Conservation (phyloP, 306 rosid genomes). For the Bauhinia variegata region DNA sequence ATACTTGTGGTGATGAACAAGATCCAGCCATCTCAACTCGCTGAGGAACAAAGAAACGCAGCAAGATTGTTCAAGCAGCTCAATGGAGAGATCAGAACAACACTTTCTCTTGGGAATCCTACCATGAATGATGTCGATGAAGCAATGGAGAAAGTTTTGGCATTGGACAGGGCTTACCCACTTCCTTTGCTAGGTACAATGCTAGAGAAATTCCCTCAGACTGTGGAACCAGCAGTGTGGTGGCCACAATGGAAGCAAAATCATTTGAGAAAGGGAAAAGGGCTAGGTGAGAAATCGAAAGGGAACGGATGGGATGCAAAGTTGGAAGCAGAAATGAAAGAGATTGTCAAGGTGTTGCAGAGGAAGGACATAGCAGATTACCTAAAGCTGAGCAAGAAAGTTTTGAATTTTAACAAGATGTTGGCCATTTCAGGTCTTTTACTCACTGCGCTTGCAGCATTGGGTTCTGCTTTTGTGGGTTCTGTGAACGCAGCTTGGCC, state of each 20-base stretch:
- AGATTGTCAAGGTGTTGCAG: slow-evolving; percentile 41
- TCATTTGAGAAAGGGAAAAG: slow-evolving; percentile 4
- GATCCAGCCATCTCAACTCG: slow-evolving; percentile 86
- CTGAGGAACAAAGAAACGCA: slow-evolving; percentile 72
- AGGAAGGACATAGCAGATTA: slow-evolving; percentile 60
- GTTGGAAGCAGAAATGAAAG: slow-evolving; percentile 67
- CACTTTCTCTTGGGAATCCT: slow-evolving; percentile 37
- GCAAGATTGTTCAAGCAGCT: slow-evolving; percentile 78
- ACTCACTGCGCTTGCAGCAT: slow-evolving; percentile 59
- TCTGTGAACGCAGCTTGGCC: slow-evolving; percentile 48
- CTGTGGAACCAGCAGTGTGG: slow-evolving; percentile 71
- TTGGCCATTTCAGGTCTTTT: slow-evolving; percentile 71
- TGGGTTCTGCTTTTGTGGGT: slow-evolving; percentile 56
- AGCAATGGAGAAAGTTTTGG: slow-evolving; percentile 71
- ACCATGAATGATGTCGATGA: slow-evolving; percentile 41
- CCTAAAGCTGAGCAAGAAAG: slow-evolving; percentile 48
- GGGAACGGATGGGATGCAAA: slow-evolving; percentile 64
- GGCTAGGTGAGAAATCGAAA: slow-evolving; percentile 11
- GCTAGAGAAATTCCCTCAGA: slow-evolving; percentile 72
- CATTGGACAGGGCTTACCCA: slow-evolving; percentile 80
- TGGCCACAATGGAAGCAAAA: slow-evolving; percentile 59
- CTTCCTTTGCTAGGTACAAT: slow-evolving; percentile 78
- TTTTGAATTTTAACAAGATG: slow-evolving; percentile 50
- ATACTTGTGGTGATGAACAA: slow-evolving; percentile 66
- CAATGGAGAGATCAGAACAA: slow-evolving; percentile 50